Evolutionary conservation across 805 yeast species (phyloP).

Genomic region (Diddensiella santjacobensis): DNA sequence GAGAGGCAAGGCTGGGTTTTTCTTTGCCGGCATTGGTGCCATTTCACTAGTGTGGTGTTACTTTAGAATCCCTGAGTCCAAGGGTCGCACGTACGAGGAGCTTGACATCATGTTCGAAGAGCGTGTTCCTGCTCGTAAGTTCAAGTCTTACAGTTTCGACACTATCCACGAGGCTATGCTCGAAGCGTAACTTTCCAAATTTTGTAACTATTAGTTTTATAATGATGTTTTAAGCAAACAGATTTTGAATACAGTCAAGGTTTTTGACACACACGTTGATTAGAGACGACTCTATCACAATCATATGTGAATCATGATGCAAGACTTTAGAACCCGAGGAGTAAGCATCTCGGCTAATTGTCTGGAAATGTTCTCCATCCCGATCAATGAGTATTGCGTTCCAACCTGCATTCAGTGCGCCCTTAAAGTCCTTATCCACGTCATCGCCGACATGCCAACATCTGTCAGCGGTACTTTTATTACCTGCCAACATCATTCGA

Average conservation of each 20-base stretch:
- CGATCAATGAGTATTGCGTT: slow-evolving; percentile 21
- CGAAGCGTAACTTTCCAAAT: no score
- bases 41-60: slow-evolving; percentile 39
- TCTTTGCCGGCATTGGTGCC: slow-evolving; percentile 39
- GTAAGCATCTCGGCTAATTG: neutral
- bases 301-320: neutral
- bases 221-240: neutral
- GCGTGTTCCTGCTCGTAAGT: slow-evolving; percentile 7
- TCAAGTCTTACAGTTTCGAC: slow-evolving; percentile 14
- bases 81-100: slow-evolving; percentile 54
- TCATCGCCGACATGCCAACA: slow-evolving; percentile 26
- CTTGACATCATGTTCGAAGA: slow-evolving; percentile 47
- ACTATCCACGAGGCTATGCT: neutral
- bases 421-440: slow-evolving; percentile 17
- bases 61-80: slow-evolving; percentile 56
- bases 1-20: slow-evolving; percentile 46
- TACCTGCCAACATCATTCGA: neutral
- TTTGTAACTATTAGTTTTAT: no score
- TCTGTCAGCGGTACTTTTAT: neutral
- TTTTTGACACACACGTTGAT: neutral
- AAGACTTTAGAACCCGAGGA: neutral
- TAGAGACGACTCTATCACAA: neutral
- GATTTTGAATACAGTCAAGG: neutral
- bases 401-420: slow-evolving; percentile 22
- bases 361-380: slow-evolving; percentile 1